These are phyloP conservation scores for Juncus inflexus DNA, from an alignment of 176 grass and related monocot species.

Conservation along the genomic window DNA sequence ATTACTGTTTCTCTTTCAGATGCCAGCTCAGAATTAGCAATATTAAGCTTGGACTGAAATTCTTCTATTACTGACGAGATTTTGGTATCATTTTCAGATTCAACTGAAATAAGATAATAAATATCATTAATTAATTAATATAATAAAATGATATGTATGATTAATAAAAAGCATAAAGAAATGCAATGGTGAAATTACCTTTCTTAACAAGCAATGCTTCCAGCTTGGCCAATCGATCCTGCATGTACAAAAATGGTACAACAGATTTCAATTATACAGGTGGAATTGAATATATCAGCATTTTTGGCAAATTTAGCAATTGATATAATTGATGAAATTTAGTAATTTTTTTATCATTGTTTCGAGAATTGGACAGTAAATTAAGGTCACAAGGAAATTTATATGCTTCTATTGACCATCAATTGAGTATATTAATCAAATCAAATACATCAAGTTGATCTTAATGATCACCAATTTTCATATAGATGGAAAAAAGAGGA, in stretches of 20 bases:
- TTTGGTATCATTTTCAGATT: constrained; percentile 24
- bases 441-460: too few relatives aligned
- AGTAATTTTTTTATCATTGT: too few relatives aligned
- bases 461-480: too few relatives aligned
- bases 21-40: constrained; percentile 28
- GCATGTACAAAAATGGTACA: constrained; percentile 9
- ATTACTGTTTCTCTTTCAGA: constrained; percentile 57
- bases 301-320: too few relatives aligned
- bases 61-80: constrained; percentile 45
- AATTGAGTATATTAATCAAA: too few relatives aligned
- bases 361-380: too few relatives aligned
- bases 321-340: too few relatives aligned
- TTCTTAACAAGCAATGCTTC: constrained; percentile 49
- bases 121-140: not conserved
- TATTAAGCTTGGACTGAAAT: constrained; percentile 51
- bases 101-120: constrained; percentile 28
- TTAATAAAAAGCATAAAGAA: constrained; percentile 12
- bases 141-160: not conserved
- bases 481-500: too few relatives aligned
- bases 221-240: constrained; percentile 63
- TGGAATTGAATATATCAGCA: not conserved
- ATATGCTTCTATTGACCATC: too few relatives aligned
- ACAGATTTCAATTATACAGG: too few relatives aligned
- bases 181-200: constrained; percentile 38
- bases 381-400: too few relatives aligned